Base-by-base conservation (phyloP, 192 early-diverging fungal species). In the Backusella luteola region DNA sequence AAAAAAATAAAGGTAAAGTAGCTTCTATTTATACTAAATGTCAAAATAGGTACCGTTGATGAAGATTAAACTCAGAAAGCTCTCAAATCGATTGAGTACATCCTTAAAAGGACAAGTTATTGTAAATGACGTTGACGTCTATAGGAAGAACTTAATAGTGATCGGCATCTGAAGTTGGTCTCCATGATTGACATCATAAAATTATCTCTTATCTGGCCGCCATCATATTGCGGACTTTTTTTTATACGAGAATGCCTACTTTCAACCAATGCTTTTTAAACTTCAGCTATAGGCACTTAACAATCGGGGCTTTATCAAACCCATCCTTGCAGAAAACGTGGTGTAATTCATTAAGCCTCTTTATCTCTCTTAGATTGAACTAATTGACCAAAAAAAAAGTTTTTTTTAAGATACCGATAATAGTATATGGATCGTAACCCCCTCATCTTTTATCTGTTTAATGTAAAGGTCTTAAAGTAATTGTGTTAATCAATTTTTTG, bases 401-500 rank as follows among this genome's bases (percentile, higher is more conserved):
- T 59, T 63, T 59, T 56, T 63, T 63, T 63, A 29, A 63, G 56
- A 63, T 63, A 63, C 56, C 56, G 56, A 63, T 63, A 56, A 56
- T 21, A 21, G n/a, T 21, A n/a, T n/a, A 63, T 63, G 56, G 56
- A 63, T 63, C 56, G 56, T 63, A 63, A 63, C 56, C 56, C 56
- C 23, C 26, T 29, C 26, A 29, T 63, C 8, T 26, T 53, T 63
- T 63, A 26, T 63, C 12, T 29, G 5, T 59, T 12, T 26, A 9
- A 3, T 23, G 0, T 59, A 26, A 21, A 59, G 53, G 7, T 59
- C 8, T 59, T 59, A 59, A 26, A 11, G 53, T 59, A 21, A 59
- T 59, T 26, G 21, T 59, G 8, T 23, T 53, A 2, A 53, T 23
- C 4, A 39, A 53, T 21, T 6, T 7, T 53, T 53, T 8, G 7